Conservation (phyloP, 305 asterid genomes). For the Salvia sclarea region DNA sequence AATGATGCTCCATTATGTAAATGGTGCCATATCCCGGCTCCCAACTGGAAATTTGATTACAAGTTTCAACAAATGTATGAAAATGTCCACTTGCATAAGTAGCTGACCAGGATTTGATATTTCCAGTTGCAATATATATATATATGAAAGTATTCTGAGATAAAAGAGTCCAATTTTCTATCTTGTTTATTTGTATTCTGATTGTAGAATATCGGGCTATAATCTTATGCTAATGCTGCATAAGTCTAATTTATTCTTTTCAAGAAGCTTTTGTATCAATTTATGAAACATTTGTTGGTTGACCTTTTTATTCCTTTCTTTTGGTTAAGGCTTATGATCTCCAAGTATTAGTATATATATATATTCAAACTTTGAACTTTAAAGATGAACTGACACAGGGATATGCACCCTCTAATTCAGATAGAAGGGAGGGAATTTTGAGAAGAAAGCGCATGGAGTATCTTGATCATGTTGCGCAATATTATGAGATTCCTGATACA, state of each 20-base stretch:
- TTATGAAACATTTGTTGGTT: slow-evolving; percentile 10
- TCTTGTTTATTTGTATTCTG: neutral
- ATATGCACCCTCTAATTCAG: slow-evolving; percentile 99
- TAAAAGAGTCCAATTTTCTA: neutral
- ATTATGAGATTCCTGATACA: slow-evolving; percentile 78
- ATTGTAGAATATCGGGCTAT: neutral
- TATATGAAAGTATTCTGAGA: neutral
- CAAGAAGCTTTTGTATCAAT: slow-evolving; percentile 4
- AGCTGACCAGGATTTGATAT: slow-evolving; percentile 1
- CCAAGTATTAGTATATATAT: slow-evolving; percentile 19
- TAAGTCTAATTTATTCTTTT: neutral
- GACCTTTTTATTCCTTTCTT: slow-evolving; percentile 7
- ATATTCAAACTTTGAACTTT: slow-evolving; percentile 40
- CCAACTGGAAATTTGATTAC: neutral
- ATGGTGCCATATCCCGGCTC: neutral
- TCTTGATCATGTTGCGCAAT: slow-evolving; percentile 87
- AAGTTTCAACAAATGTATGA: neutral
- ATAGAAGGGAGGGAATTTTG: slow-evolving; percentile 96
- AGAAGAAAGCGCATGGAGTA: slow-evolving; percentile 87
- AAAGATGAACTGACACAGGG: slow-evolving; percentile 91
- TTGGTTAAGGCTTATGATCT: slow-evolving; percentile 7
- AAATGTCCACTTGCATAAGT: neutral
- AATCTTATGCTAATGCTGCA: slow-evolving; percentile 9
- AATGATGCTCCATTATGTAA: neutral
- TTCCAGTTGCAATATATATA: slow-evolving; percentile 9